Evolutionary conservation across 352 stramenopile species (phyloP), one percentile per base, ranked within the genome.

Genomic region (Globisporangium paddicum): DNA sequence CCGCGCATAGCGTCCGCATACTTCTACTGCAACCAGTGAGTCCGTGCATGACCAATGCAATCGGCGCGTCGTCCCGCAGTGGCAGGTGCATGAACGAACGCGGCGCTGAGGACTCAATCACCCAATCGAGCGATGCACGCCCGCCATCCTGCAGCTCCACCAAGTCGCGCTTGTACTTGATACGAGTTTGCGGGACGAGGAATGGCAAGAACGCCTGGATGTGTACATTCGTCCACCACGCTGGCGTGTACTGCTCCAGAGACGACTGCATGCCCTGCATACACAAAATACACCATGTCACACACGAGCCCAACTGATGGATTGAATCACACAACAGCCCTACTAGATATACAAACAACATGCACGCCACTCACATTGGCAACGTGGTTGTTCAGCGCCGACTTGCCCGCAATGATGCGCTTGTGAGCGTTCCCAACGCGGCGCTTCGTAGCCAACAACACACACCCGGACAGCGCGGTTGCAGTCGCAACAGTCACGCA

Each of bases 141-240:
- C 83, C 83, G 10, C 81, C 79, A 41, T 93, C 83, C 34, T 74
- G 41, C 10, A 91, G 60, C 18, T 47, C 58, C 6, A 93, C 55
- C 8, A 93, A 45, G 26, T 91, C 75, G 58, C 83, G 72, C 54
- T 67, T 67, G 71, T 89, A 93, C 45, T 71, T 37, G 40, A 93
- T 54, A 8, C 52, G 53, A 2, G 68, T 50, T 56, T 91, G 81
- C 37, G 77, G 81, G 30, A 90, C 67, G 52, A 93, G 41, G 40
- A 93, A 86, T 16, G 77, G 89, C 59, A 93, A 66, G 44, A 88
- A 60, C 47, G 81, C 75, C 55, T 93, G 83, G 32, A 89, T 66
- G 58, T 93, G 83, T 25, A 62, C 68, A 54, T 90, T 91, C 47
- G 82, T 82, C 76, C 79, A 89, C 83, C 83, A 93, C 28, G 81